Conservation (phyloP, 176 grass and related monocot genomes). For the Bolboschoenus planiculmis region DNA sequence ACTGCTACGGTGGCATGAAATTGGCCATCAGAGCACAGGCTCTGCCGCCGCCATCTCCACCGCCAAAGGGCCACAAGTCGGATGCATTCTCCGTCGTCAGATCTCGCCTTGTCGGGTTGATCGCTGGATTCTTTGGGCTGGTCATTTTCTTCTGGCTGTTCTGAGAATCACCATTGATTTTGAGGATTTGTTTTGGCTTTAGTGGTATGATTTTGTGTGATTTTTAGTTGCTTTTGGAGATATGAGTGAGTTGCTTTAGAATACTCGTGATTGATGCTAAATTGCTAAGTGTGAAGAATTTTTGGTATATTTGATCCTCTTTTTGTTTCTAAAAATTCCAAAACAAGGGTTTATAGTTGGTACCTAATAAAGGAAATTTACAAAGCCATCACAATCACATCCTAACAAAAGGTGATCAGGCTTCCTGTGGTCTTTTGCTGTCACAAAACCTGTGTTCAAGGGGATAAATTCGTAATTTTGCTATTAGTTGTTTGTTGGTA, state of each 20-base stretch:
- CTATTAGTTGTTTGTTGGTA: background rate
- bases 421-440: background rate
- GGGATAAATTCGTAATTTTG: background rate
- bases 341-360: too few relatives aligned
- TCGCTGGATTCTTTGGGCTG: background rate
- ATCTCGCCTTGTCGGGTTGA: background rate
- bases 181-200: constrained; percentile 6
- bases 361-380: too few relatives aligned
- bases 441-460: background rate
- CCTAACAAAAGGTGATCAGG: background rate
- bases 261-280: background rate
- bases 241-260: background rate
- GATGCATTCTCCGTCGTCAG: constrained; percentile 27
- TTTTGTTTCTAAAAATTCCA: background rate
- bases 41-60: constrained; percentile 42
- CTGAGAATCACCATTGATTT: background rate
- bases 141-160: constrained; percentile 15
- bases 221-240: constrained; percentile 22
- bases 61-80: constrained; percentile 1
- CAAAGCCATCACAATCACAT: too few relatives aligned
- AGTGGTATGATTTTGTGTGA: constrained; percentile 15
- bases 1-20: constrained; percentile 89
- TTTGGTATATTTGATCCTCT: constrained; percentile 1
- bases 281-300: constrained; percentile 21
- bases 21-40: constrained; percentile 56